Percentiles rank a stretch among this genome's conserved stretches.
Conservation (phyloP, 108 stramenopile species). For the Schizochytrium sp. region DNA sequence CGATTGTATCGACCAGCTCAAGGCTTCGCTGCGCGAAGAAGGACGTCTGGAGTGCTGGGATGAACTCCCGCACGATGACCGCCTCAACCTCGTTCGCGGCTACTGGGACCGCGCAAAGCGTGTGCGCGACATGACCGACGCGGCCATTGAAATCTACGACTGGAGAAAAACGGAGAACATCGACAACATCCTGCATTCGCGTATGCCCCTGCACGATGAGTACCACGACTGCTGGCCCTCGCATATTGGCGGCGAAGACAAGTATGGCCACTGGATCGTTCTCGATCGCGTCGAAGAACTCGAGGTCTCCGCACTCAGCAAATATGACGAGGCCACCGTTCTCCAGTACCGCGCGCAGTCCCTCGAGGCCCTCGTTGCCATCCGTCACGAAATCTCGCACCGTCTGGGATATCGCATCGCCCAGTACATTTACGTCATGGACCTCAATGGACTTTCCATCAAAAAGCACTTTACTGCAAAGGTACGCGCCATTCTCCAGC, state of each 20-base stretch:
- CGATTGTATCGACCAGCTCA: background rate
- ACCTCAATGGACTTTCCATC: background rate
- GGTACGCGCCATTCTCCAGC: background rate
- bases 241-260: background rate
- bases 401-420: background rate
- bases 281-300: background rate
- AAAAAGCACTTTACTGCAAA: constrained; percentile 17
- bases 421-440: constrained; percentile 11
- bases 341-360: constrained; percentile 13
- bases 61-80: background rate
- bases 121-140: background rate
- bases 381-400: background rate
- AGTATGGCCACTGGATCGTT: constrained; percentile 14
- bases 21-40: background rate
- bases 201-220: background rate
- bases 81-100: background rate
- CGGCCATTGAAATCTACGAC: background rate
- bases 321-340: background rate
- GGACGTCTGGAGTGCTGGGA: background rate
- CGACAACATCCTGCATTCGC: background rate
- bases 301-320: background rate
- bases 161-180: background rate
- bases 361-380: background rate
- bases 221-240: constrained; percentile 5
- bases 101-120: background rate